A percentile compares a stretch with the other conserved stretches of the same genome.
Conservation (phyloP, 176 grass and related monocot species). For the Oropetium thomaeum region DNA sequence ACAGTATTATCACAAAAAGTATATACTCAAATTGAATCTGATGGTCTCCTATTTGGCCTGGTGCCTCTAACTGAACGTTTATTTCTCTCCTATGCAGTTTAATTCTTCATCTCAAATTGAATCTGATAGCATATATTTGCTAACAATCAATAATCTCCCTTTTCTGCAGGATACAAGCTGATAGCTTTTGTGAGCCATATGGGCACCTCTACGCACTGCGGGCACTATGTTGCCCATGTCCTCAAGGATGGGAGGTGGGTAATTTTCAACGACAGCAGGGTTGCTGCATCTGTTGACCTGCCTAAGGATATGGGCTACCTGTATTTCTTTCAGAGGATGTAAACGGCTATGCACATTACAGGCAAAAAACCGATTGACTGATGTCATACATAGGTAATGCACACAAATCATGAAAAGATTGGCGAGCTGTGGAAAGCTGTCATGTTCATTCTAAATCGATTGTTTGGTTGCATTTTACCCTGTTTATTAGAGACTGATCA, state of each 20-base stretch:
- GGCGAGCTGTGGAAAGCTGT: not conserved
- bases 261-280: constrained; percentile 92
- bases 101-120: not conserved
- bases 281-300: constrained; percentile 76
- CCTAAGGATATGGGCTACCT: constrained; percentile 99
- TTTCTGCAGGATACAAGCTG: constrained; percentile 70
- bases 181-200: constrained; percentile 95
- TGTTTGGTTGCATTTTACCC: not conserved
- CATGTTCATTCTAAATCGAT: not conserved
- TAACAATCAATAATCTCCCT: constrained; percentile 1
- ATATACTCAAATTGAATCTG: not conserved
- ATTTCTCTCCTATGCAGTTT: not conserved
- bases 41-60: not conserved
- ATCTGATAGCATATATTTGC: not conserved
- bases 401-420: constrained; percentile 16
- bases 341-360: constrained; percentile 17
- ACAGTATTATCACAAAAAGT: not conserved
- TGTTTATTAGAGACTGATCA: not conserved
- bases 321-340: constrained; percentile 93
- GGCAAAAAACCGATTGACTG: not conserved
- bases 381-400: constrained; percentile 4
- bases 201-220: constrained; percentile 89
- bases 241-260: constrained; percentile 83
- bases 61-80: not conserved
- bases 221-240: constrained; percentile 93